Evolutionary conservation across 805 yeast genomes (phyloP).

Genomic region (Teunomyces gatunensis): DNA sequence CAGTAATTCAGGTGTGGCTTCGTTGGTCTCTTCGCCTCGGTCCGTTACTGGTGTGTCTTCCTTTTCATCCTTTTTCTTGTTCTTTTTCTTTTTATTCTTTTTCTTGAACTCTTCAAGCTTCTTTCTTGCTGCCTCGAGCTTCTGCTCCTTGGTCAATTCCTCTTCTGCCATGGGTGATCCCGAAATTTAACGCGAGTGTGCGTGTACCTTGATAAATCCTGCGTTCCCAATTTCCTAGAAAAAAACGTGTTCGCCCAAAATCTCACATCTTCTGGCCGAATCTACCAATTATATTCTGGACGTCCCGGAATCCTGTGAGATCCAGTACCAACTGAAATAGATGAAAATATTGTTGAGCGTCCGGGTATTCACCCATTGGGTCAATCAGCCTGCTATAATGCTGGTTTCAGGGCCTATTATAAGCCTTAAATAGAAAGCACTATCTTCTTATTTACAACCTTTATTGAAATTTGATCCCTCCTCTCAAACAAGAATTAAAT

Average conservation of each 20-base stretch:
- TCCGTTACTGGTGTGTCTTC: constrained; percentile 5
- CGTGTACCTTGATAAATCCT: background rate
- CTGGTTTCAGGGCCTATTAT: too few species aligned
- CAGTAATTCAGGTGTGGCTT: constrained; percentile 3
- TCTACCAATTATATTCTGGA: background rate
- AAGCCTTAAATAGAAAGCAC: too few species aligned
- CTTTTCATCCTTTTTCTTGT: constrained; percentile 38
- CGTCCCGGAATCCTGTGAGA: background rate
- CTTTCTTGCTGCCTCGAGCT: constrained; percentile 72
- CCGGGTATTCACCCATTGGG: too few species aligned
- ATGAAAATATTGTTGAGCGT: background rate
- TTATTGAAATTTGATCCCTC: too few species aligned
- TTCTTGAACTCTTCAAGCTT: constrained; percentile 67
- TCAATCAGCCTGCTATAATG: too few species aligned
- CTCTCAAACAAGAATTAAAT: too few species aligned
- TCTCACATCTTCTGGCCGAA: background rate
- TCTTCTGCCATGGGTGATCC: constrained; percentile 9
- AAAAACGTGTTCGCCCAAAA: background rate
- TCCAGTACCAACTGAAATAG: background rate
- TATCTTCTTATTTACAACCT: too few species aligned
- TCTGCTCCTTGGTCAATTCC: constrained; percentile 50
- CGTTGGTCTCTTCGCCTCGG: constrained; percentile 3
- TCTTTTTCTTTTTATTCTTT: constrained; percentile 52
- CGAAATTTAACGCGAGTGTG: background rate
- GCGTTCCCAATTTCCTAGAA: background rate